Evolutionary conservation across 495 filamentous ascomycete species (phyloP).

Genomic region (Bryoglossum gracile): DNA sequence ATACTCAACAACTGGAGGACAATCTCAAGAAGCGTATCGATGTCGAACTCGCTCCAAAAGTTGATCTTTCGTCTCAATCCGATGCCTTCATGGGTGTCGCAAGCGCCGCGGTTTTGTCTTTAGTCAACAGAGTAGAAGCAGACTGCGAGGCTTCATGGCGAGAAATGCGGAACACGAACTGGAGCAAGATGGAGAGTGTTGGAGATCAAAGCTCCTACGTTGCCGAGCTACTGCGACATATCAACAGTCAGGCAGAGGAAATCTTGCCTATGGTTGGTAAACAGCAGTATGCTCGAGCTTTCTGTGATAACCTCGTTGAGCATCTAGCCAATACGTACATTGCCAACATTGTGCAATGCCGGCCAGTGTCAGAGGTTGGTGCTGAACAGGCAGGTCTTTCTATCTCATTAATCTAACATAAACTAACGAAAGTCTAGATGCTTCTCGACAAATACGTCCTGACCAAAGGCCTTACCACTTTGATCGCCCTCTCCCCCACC

Average conservation of each 20-base stretch:
- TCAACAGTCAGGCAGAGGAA: slow-evolving; percentile 63
- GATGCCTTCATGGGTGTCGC: slow-evolving; percentile 95
- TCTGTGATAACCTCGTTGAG: slow-evolving; percentile 91
- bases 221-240: slow-evolving; percentile 62
- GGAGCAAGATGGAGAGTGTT: slow-evolving; percentile 90
- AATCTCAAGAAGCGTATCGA: slow-evolving; percentile 90
- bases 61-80: slow-evolving; percentile 86
- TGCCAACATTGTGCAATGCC: slow-evolving; percentile 76
- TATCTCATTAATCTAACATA: slow-evolving; percentile 1
- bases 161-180: slow-evolving; percentile 96
- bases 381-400: slow-evolving; percentile 69
- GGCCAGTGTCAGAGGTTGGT: slow-evolving; percentile 83
- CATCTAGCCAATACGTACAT: slow-evolving; percentile 72
- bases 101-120: slow-evolving; percentile 72
- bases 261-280: slow-evolving; percentile 77
- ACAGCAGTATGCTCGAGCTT: slow-evolving; percentile 87
- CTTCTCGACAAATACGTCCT: slow-evolving; percentile 88
- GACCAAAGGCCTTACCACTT: slow-evolving; percentile 68
- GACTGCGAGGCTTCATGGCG: slow-evolving; percentile 83
- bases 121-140: slow-evolving; percentile 76
- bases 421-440: slow-evolving; percentile 47
- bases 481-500: slow-evolving; percentile 49
- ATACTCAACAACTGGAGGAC: slow-evolving; percentile 85
- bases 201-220: slow-evolving; percentile 94
- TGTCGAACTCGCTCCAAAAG: slow-evolving; percentile 58